Conservation (phyloP, 1,284 basidiomycete species). For the Serendipita sp. region DNA sequence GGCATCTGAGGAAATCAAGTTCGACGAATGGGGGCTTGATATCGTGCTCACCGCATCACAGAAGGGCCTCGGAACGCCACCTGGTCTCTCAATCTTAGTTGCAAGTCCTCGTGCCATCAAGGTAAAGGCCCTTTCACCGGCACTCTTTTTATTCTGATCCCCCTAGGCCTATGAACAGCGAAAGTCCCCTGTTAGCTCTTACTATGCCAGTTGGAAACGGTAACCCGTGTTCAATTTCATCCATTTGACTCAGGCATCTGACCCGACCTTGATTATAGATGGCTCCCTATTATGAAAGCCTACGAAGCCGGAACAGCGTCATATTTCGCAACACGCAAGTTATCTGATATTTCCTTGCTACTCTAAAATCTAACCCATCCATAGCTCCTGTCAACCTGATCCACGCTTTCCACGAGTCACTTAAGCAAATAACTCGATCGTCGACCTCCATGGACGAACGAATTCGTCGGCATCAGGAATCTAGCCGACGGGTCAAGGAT, state of each 20-base stretch:
- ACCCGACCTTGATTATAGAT: constrained; percentile 30
- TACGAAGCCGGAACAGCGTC: constrained; percentile 63
- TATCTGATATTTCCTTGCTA: neutral
- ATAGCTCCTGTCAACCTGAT: constrained; percentile 76
- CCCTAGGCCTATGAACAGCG: constrained; percentile 52
- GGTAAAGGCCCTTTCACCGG: constrained; percentile 21
- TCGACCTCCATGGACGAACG: constrained; percentile 62
- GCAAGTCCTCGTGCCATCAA: constrained; percentile 72
- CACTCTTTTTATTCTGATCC: neutral
- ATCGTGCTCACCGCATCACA: constrained; percentile 83
- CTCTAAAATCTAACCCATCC: constrained; percentile 11
- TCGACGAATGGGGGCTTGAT: constrained; percentile 91
- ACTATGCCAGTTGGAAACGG: constrained; percentile 87
- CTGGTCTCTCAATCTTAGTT: constrained; percentile 78
- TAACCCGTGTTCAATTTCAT: constrained; percentile 19
- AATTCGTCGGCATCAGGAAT: constrained; percentile 63
- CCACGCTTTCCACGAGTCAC: constrained; percentile 75
- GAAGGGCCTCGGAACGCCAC: constrained; percentile 92
- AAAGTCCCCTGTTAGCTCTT: constrained; percentile 57
- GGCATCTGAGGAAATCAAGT: constrained; percentile 86
- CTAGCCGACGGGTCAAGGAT: constrained; percentile 61
- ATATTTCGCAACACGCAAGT: constrained; percentile 79
- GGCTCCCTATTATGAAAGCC: constrained; percentile 87
- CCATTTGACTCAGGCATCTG: constrained; percentile 11
- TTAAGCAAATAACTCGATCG: constrained; percentile 54